Evolutionary conservation across 225 moss, liverwort and hornwort genomes (phyloP).

Genomic region (Asterella californica): DNA sequence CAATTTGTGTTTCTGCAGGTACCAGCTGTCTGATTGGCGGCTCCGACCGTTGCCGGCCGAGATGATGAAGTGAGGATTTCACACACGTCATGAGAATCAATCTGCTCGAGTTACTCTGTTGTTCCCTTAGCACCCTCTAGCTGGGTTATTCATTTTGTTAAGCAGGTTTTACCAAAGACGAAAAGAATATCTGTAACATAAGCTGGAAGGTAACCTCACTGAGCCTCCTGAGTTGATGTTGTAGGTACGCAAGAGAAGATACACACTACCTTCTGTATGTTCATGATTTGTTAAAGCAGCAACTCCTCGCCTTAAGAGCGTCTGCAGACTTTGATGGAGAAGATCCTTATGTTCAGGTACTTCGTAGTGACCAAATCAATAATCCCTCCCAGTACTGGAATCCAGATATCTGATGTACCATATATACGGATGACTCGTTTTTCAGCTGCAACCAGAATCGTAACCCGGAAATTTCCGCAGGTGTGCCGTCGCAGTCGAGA

Average conservation of each 20-base stretch:
- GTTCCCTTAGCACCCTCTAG: not conserved
- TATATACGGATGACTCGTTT: not conserved
- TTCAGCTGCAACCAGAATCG: not conserved
- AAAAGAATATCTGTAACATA: no score
- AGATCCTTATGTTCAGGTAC: slow-evolving; percentile 65
- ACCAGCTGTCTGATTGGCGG: slow-evolving; percentile 99
- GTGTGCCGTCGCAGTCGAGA: slow-evolving; percentile 87
- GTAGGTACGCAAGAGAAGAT: slow-evolving; percentile 95
- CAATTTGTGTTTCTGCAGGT: slow-evolving; percentile 41
- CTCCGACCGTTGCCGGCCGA: slow-evolving; percentile 83
- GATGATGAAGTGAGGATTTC: slow-evolving; percentile 70
- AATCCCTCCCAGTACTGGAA: not conserved
- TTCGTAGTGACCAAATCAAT: not conserved
- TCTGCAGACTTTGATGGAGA: slow-evolving; percentile 43
- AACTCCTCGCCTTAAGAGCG: slow-evolving; percentile 48
- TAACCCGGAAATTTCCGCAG: slow-evolving; percentile 27
- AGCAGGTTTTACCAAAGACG: not conserved
- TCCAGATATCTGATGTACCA: not conserved
- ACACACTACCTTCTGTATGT: slow-evolving; percentile 88
- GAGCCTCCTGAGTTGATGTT: not conserved
- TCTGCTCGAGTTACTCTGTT: not conserved
- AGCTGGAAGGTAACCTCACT: not conserved
- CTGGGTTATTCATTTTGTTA: not conserved
- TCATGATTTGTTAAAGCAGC: slow-evolving; percentile 66
- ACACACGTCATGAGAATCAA: not conserved